phyloP scores from a whole-genome alignment of 2,329 filamentous ascomycete genomes.

The Metarhizium brunneum region DNA sequence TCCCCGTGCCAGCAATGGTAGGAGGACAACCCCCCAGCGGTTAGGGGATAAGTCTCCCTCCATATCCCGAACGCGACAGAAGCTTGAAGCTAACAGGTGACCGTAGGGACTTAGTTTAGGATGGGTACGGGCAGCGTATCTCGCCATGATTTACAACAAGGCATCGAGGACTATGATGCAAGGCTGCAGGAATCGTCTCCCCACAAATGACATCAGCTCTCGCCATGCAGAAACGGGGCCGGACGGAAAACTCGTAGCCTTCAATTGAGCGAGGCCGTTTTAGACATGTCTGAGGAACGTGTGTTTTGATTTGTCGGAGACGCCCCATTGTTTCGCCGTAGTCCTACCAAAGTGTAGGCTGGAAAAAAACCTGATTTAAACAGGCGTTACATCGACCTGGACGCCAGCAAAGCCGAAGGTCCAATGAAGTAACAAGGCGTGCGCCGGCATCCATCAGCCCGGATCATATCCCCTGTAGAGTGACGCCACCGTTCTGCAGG shows the following conservation, averaged over 20 bases:
- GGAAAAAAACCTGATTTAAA: background rate
- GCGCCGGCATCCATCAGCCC: background rate
- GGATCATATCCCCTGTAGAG: background rate
- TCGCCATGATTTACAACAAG: background rate
- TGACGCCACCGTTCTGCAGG: constrained; percentile 4
- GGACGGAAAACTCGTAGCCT: too few species aligned
- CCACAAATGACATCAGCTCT: background rate
- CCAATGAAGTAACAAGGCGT: background rate
- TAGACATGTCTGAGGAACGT: too few species aligned
- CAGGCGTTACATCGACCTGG: background rate
- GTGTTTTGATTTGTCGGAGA: too few species aligned
- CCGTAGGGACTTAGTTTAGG: background rate
- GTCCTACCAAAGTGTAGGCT: background rate
- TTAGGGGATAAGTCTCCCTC: constrained; percentile 40
- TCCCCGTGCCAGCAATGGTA: constrained; percentile 41
- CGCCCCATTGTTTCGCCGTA: background rate
- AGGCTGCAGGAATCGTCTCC: background rate
- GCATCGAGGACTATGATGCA: background rate
- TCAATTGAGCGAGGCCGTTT: too few species aligned
- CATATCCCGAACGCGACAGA: background rate
- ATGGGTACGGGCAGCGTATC: background rate
- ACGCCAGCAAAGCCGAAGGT: background rate
- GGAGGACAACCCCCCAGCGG: constrained; percentile 35
- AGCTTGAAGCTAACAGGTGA: constrained; percentile 2
- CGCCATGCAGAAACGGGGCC: background rate